Evolutionary conservation across 371 early-diverging fungal genomes (phyloP).

Genomic region (Mucor indicus): DNA sequence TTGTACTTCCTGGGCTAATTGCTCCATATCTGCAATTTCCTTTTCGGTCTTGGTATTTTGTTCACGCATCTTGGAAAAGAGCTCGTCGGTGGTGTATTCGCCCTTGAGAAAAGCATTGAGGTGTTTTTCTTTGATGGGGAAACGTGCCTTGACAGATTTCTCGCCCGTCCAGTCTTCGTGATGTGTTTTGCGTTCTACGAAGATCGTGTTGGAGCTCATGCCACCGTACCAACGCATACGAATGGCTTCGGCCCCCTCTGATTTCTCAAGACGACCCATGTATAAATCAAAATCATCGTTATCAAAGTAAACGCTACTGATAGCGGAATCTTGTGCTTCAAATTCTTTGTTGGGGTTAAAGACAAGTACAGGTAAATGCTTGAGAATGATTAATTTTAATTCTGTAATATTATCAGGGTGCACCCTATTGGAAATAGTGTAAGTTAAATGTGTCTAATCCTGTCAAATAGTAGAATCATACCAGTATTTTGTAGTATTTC

Average conservation of each 20-base stretch:
- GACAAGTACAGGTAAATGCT: conserved; percentile 96
- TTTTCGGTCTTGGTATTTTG: conserved; percentile 74
- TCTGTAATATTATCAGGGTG: conserved; percentile 98
- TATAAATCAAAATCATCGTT: conserved; percentile 93
- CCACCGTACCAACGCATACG: conserved; percentile 97
- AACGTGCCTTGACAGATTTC: conserved; percentile 92
- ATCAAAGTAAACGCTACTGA: conserved; percentile 97
- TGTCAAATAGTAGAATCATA: conserved; percentile 4
- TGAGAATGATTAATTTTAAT: conserved; percentile 89
- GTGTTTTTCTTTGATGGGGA: conserved; percentile 93
- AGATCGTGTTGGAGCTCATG: conserved; percentile 80
- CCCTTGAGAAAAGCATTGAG: conserved; percentile 88
- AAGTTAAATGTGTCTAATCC: not conserved
- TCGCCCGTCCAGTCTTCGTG: conserved; percentile 98
- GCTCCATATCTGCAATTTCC: conserved; percentile 76
- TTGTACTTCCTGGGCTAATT: conserved; percentile 85
- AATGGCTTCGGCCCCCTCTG: conserved; percentile 93
- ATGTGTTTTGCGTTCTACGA: conserved; percentile 98
- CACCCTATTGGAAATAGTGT: conserved; percentile 57
- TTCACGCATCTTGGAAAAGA: conserved; percentile 81
- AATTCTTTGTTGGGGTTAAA: conserved; percentile 83
- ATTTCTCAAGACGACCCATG: conserved; percentile 88
- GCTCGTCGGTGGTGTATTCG: conserved; percentile 74
- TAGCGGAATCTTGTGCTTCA: conserved; percentile 80
- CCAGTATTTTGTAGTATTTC: conserved; percentile 97